Evolutionary conservation across 2,329 filamentous ascomycete genomes (phyloP), one percentile per base, ranked within the genome.

Genomic region (Hypoxylon sp.): DNA sequence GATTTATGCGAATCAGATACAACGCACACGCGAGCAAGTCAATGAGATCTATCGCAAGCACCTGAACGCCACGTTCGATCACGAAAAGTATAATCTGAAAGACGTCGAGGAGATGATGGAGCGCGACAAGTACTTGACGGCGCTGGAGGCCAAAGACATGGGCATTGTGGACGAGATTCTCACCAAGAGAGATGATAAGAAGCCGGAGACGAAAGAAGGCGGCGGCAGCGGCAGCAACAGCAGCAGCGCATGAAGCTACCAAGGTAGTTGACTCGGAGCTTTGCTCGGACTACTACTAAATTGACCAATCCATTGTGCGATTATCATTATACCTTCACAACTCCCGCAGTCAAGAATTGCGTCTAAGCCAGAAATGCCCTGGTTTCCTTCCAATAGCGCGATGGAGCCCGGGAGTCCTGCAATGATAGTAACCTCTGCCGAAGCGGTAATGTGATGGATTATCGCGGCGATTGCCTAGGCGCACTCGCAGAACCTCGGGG

Each of bases 91-190:
- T 77, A 89, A 84, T 32, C 75, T 97, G 33, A 89, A 93, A 50
- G 91, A 96, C 75, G 91, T 99, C 74, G 95, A 96, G 79, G 93
- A 90, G 77, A 86, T 97, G 78, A 98, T 99, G 95, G 96, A 99
- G 82, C 84, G 96, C 61, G 96, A 99, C 78, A 96, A 96, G 75
- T 98, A 97, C 73, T 86, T 99, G 85, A 91, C 91, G 58, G 93
- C 94, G 0, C 83, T 93, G 46, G 94, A 99, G 81, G 96, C 96
- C 7, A 83, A 93, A 73, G 93, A 96, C 52, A 86, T 96, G 79
- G 96, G 96, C 0, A 92, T 99, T 72, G 89, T 99, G 66, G 96
- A 99, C 78, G 89, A 95, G 80, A 94, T 99, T 65, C 76, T 99
- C 72, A 85, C 89, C 48, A 85, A 85, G 80, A 84, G 92, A 22